Evolutionary conservation across 306 rosid genomes (phyloP).

Genomic region (Mimosa pudica): DNA sequence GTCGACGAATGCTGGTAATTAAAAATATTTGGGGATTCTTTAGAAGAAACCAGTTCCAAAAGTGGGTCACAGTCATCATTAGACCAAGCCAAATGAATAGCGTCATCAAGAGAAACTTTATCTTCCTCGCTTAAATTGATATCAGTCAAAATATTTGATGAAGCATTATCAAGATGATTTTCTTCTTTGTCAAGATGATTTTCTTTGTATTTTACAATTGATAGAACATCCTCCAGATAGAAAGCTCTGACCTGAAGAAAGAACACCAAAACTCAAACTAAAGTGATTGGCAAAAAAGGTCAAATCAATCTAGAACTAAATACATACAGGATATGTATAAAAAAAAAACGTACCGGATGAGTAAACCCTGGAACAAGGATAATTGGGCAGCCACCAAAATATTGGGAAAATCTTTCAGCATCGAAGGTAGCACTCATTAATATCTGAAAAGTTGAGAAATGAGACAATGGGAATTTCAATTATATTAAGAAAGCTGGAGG

Average conservation of each 20-base stretch:
- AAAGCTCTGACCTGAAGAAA: slow-evolving; percentile 72
- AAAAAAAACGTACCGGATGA: slow-evolving; percentile 58
- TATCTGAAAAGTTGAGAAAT: slow-evolving; percentile 55
- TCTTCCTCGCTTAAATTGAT: slow-evolving; percentile 59
- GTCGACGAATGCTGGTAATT: slow-evolving; percentile 83
- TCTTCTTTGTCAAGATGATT: slow-evolving; percentile 55
- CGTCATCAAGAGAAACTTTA: slow-evolving; percentile 77
- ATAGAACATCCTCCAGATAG: slow-evolving; percentile 90
- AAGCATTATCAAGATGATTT: slow-evolving; percentile 59
- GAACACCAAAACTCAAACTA: slow-evolving; percentile 12
- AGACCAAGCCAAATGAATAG: slow-evolving; percentile 81
- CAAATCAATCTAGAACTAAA: slow-evolving; percentile 32
- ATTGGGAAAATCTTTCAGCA: slow-evolving; percentile 80
- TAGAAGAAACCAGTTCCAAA: slow-evolving; percentile 71
- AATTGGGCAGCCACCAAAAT: slow-evolving; percentile 93
- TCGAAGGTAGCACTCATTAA: slow-evolving; percentile 96
- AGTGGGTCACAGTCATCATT: slow-evolving; percentile 76
- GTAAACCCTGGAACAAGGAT: slow-evolving; percentile 92
- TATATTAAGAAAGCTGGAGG: slow-evolving; percentile 18
- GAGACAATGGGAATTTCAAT: neutral
- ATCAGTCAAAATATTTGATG: slow-evolving; percentile 35
- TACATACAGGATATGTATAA: slow-evolving; percentile 82
- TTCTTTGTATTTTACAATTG: slow-evolving; percentile 54
- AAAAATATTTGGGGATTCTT: slow-evolving; percentile 51
- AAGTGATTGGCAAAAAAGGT: slow-evolving; percentile 7